Conservation (phyloP, 164 flowering plant genomes). For the Chloranthus sessilifolius region DNA sequence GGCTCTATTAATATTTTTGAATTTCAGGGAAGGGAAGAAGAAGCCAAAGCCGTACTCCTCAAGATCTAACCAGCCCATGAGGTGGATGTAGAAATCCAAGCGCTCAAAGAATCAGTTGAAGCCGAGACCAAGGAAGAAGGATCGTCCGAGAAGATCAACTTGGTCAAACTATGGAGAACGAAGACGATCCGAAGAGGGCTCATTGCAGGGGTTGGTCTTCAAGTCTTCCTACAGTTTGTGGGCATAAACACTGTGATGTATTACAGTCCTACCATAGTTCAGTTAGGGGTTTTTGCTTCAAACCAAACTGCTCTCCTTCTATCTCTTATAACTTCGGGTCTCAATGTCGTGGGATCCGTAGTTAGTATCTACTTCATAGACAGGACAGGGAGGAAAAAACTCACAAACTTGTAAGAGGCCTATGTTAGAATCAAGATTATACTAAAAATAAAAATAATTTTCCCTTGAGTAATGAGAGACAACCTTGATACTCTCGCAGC, state of each 20-base stretch:
- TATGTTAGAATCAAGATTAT: too few relatives aligned
- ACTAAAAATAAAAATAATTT: too few relatives aligned
- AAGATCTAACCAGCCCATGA: slow-evolving; percentile 47
- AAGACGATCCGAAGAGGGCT: slow-evolving; percentile 52
- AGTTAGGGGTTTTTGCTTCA: slow-evolving; percentile 58
- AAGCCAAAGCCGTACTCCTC: slow-evolving; percentile 39
- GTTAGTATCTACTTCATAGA: slow-evolving; percentile 59
- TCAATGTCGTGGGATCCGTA: slow-evolving; percentile 57
- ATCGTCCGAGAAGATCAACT: slow-evolving; percentile 31
- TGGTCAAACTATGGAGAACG: slow-evolving; percentile 31
- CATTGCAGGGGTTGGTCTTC: slow-evolving; percentile 57
- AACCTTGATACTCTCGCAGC: too few relatives aligned
- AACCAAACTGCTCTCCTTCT: slow-evolving; percentile 63
- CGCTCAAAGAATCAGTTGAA: slow-evolving; percentile 43
- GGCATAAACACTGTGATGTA: slow-evolving; percentile 81
- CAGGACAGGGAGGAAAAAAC: slow-evolving; percentile 57
- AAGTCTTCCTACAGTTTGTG: slow-evolving; percentile 64
- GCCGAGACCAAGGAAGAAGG: slow-evolving; percentile 35
- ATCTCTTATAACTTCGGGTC: slow-evolving; percentile 59
- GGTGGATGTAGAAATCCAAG: slow-evolving; percentile 45
- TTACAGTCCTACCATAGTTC: slow-evolving; percentile 71
- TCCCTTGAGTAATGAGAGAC: too few relatives aligned
- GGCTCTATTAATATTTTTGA: too few relatives aligned
- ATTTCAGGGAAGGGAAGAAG: slow-evolving; percentile 47
- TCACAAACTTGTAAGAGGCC: too few relatives aligned